Base-by-base conservation (phyloP, 345 rosid genomes). In the Lepidium aucheri region DNA sequence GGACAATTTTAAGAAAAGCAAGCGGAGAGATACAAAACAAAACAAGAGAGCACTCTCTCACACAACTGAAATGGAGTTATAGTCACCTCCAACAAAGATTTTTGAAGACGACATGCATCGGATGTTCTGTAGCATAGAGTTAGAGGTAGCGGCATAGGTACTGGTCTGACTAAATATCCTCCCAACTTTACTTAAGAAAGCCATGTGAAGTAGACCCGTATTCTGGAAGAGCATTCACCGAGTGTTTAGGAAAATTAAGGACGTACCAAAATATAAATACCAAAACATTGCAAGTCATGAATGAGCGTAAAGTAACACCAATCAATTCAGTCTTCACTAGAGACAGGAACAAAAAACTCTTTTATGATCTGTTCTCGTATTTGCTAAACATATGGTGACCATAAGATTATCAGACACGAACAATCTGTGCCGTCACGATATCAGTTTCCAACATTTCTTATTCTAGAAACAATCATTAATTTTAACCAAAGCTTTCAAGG, bases 31-130 rank as follows among this genome's bases (percentile, higher is more conserved):
- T 38, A 55, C n/a, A 47, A 14, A 54, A 53, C 15, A 10, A 16
- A 13, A 8, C 41, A 9, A 16, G 15, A 5, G n/a, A 7, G 11
- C 8, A 39, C 8, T 7, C 28, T 43, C 41, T n/a, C 9, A 33
- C 44, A 68, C 45, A 44, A 8, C 36, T 10, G 14, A 32, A 46
- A 10, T 60, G 18, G 38, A 50, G 46, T 4, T 26, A 41, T 8
- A 8, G 44, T 24, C 76, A 90, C 99, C 99, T 86, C 97, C 99
- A 8, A 94, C 59, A 42, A 94, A 94, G 53, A 94, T 22, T 73
- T 90, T 90, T 3, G 95, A 82, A 3, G 82, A 68, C 18, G 99
- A 90, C 92, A 94, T 85, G 95, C 79, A 82, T 68, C 99, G 69
- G 32, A 86, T 64, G 9, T 80, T 83, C 77, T 90, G 92, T 65